A percentile compares a stretch with the other conserved stretches of the same genome.
phyloP scores from a whole-genome alignment of 164 flowering plant genomes.

The Dillenia suffruticosa region DNA sequence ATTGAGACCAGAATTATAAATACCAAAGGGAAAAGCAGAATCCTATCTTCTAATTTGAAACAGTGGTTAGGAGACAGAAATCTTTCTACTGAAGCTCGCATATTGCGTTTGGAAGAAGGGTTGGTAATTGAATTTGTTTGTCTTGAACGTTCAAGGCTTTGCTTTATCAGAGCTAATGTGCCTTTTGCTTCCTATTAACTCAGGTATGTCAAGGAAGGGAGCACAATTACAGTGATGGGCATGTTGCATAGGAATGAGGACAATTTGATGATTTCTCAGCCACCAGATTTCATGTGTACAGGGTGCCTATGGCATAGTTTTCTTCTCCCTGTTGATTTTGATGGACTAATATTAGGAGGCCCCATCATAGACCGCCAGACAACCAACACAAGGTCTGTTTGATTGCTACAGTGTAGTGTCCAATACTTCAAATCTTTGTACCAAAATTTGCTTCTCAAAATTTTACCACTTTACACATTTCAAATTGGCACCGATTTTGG shows the following conservation, averaged over 20 bases:
- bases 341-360: slow-evolving; percentile 41
- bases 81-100: slow-evolving; percentile 36
- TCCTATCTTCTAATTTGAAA: slow-evolving; percentile 42
- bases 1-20: slow-evolving; percentile 44
- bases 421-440: not conserved
- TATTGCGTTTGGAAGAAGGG: slow-evolving; percentile 62
- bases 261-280: slow-evolving; percentile 43
- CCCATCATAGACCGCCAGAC: slow-evolving; percentile 10
- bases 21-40: slow-evolving; percentile 28
- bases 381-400: not conserved
- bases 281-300: slow-evolving; percentile 47
- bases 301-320: slow-evolving; percentile 53
- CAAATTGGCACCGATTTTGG: too few species aligned
- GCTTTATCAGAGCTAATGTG: too few species aligned
- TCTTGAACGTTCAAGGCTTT: too few species aligned
- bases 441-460: too few species aligned
- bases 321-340: slow-evolving; percentile 48
- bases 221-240: slow-evolving; percentile 45
- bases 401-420: too few species aligned
- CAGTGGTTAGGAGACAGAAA: slow-evolving; percentile 59
- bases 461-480: too few species aligned
- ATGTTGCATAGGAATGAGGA: slow-evolving; percentile 35
- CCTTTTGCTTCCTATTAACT: too few species aligned
- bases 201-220: slow-evolving; percentile 65
- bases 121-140: slow-evolving; percentile 12